Evolutionary conservation across 2,329 filamentous ascomycete species (phyloP), one percentile per base, ranked within the genome.

Genomic region (Penicillium sp.): DNA sequence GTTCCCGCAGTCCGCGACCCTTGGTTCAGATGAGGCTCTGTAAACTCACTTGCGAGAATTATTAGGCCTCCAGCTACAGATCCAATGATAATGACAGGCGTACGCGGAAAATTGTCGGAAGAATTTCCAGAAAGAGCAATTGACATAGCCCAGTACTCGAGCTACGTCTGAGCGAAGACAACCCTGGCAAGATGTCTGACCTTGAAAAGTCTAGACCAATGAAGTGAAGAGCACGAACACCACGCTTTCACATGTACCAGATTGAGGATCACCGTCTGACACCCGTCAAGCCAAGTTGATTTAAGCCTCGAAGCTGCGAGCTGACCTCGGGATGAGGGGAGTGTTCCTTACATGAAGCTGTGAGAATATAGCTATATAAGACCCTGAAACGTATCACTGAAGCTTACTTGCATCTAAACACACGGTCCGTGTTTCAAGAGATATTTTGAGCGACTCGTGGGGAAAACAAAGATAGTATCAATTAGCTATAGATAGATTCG

Each of bases 401-500:
- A 62, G 55, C 59, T 61, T 60, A 54, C 18, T 45, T 11, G 18
- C 38, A 43, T 51, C 29, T 50, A 55, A 38, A 54, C 60, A 61
- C 45, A 52, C 27, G 53, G 54, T 58, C 59, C 57, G 43, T 53
- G 62, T 63, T 60, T 63, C 60, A 62, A 40, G 45, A 47, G 55
- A 55, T 61, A 59, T 59, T 57, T 57, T 56, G 52, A 56, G 58
- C 48, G 48, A 43, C 43, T 43, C 34, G 43, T 32, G 32, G 24
- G 39, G 16, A 57, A 36, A 29, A 46, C 51, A 59, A 63, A 63
- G 56, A 63, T 63, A 63, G 60, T 54, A 59, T 46, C 49, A 60
- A 59, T 58, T 51, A 49, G 53, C 61, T 59, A 63, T 65, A 59
- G 56, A 62, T 64, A 65, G 61, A 62, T 54, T 31, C 5, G 2